Base-by-base conservation (phyloP, 139 green algal species). In the Tetraselmis striata region DNA sequence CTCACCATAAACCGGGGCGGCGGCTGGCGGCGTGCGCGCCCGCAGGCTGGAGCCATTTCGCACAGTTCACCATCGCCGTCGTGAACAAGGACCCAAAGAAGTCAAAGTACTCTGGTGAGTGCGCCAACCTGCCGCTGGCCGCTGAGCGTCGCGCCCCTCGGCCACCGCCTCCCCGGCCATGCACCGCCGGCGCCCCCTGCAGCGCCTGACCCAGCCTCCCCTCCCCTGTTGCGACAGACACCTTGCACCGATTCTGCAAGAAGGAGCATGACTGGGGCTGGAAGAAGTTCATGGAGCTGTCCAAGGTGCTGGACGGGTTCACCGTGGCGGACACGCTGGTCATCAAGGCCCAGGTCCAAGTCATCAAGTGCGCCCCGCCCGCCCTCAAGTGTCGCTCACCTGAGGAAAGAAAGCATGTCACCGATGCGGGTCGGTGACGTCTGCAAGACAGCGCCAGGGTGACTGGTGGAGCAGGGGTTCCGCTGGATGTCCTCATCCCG, bases 251-350 rank as follows among this genome's bases (percentile, higher is more conserved):
- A 27, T 99, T 99, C 91, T 98, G 95, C 92, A 99, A 99, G 87
- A 99, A 99, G 90, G 96, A 99, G 91, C 96, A 99, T 85, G 96
- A 99, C 87, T 99, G 96, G 96, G 96, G 96, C 0, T 99, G 96
- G 96, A 99, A 99, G 90, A 99, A 99, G 90, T 99, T 99, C 90
- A 99, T 99, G 94, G 92, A 95, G 87, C 87, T 94, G 74, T 88
- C 80, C 29, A 96, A 95, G 83, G 89, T 98, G 59, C 76, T 95
- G 77, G 96, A 99, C 75, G 96, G 96, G 23, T 99, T 99, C 88
- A 97, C 93, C 0, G 91, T 96, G 28, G 84, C 90, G 2, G 95
- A 98, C 87, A 98, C 92, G 11, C 89, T 99, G 23, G 90, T 98
- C 31, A 99, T 99, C 90, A 98, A 98, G 88, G 96, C 95, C 23